Conservation (phyloP, 2,329 filamentous ascomycete species). For the Pseudogymnoascus sp. region DNA sequence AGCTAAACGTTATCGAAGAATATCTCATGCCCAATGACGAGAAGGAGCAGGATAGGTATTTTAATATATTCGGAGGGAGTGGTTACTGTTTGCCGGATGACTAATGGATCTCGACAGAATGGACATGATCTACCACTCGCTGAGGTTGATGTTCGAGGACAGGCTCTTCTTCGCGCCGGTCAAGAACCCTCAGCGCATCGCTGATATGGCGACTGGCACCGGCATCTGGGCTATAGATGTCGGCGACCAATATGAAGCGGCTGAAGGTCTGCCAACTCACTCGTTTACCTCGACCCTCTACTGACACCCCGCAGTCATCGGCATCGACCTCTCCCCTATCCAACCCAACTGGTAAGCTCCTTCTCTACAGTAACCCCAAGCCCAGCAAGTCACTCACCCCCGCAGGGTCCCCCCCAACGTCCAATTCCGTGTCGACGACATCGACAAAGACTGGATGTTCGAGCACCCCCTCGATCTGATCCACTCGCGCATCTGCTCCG, state of each 20-base stretch:
- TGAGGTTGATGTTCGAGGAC: background rate
- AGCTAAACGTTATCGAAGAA: background rate
- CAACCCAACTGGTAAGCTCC: constrained; percentile 42
- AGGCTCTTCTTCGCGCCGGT: constrained; percentile 35
- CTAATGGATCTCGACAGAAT: background rate
- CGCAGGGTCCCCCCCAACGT: constrained; percentile 4
- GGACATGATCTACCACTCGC: background rate
- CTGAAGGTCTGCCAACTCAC: constrained; percentile 28
- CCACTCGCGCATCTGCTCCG: constrained; percentile 16
- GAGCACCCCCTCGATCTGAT: constrained; percentile 16
- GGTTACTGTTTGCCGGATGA: background rate
- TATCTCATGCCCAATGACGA: constrained; percentile 9
- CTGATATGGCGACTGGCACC: constrained; percentile 43
- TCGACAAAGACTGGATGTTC: constrained; percentile 43
- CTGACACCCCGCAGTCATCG: constrained; percentile 35
- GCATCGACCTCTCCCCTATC: constrained; percentile 58
- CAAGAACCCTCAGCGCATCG: constrained; percentile 32
- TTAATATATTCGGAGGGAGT: background rate
- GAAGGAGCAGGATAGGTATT: constrained; percentile 7
- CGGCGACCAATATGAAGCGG: constrained; percentile 49
- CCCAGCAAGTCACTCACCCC: background rate
- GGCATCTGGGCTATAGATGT: constrained; percentile 60
- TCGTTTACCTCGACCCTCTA: background rate
- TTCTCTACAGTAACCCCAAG: constrained; percentile 35
- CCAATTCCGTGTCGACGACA: constrained; percentile 38